Conservation (phyloP, 345 rosid species). For the Pugionium cornutum region DNA sequence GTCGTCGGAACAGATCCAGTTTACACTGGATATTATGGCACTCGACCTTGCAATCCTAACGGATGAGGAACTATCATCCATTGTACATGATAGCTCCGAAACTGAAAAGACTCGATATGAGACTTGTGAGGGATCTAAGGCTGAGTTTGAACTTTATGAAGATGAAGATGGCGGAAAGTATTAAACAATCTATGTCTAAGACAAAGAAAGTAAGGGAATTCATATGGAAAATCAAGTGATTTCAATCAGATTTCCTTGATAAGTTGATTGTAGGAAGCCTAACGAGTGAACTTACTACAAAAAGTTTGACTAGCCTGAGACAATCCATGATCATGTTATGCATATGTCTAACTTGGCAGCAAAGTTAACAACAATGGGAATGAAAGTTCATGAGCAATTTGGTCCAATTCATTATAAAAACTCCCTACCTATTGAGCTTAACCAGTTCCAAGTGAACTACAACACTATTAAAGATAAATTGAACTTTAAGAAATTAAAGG, state of each 20-base stretch:
- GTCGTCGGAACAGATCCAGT: too few species aligned
- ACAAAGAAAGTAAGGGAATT: background rate
- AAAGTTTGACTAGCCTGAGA: background rate
- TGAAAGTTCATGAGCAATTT: background rate
- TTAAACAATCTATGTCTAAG: background rate
- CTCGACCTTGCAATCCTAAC: too few species aligned
- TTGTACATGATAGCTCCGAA: too few species aligned
- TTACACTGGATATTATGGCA: too few species aligned
- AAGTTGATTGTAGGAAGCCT: constrained; percentile 2
- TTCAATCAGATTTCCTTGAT: background rate
- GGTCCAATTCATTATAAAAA: too few species aligned
- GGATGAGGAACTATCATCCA: too few species aligned
- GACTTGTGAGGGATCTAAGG: too few species aligned
- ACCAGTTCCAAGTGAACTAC: background rate
- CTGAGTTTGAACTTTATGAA: too few species aligned
- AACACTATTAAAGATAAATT: constrained; percentile 11
- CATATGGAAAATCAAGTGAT: too few species aligned
- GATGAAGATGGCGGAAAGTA: too few species aligned
- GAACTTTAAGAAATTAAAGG: too few species aligned
- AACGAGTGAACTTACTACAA: background rate
- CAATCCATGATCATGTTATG: constrained; percentile 10
- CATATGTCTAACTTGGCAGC: constrained; percentile 9
- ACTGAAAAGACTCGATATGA: too few species aligned
- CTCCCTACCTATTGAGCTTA: background rate
- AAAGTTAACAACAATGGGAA: constrained; percentile 6